Evolutionary conservation across 148 eudicot species (phyloP), one percentile per base, ranked within the genome.

Genomic region (Rhododendron kiyosumense): DNA sequence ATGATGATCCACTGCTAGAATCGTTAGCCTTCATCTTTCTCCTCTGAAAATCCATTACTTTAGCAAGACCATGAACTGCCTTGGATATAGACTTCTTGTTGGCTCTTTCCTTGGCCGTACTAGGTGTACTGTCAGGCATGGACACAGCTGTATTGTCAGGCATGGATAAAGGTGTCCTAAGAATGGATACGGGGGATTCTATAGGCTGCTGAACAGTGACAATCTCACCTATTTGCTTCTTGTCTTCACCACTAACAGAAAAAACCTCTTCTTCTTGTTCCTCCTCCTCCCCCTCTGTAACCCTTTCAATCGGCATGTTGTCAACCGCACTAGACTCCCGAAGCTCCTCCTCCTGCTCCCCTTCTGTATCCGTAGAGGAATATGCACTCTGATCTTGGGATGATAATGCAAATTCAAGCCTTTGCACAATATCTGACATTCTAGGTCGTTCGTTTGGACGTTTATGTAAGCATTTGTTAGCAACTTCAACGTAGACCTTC

Each of bases 391-490:
- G 63, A 57, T 57, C 63, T 20, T 57, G 63, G 0, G 63, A 57
- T 18, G 63, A 57, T 57, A 57, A 57, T 57, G 63, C 63, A 57
- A 57, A 57, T 20, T 57, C 63, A 57, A 57, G 63, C 63, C 63
- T 57, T 57, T 57, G 63, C 63, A 57, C 63, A 57, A 57, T 17
- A 57, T 57, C 63, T 20, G 63, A 57, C 63, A 57, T 91, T 6
- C 85, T 83, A 63, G 92, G 90, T 14, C 92, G 76, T 80, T 67
- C 69, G 7, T 63, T 71, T 1, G 89, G 90, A 57, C 81, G 83
- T 61, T 82, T 73, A 79, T 83, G 69, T 71, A 88, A 79, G 85
- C 92, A 88, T 49, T 81, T 83, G 79, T 69, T 74, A 12, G 88
- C 87, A 61, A 90, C 51, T 67, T 79, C 85, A 2, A 81, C 78